Evolutionary conservation across 2,329 filamentous ascomycete genomes (phyloP).

Genomic region (Pseudogymnoascus sp.): DNA sequence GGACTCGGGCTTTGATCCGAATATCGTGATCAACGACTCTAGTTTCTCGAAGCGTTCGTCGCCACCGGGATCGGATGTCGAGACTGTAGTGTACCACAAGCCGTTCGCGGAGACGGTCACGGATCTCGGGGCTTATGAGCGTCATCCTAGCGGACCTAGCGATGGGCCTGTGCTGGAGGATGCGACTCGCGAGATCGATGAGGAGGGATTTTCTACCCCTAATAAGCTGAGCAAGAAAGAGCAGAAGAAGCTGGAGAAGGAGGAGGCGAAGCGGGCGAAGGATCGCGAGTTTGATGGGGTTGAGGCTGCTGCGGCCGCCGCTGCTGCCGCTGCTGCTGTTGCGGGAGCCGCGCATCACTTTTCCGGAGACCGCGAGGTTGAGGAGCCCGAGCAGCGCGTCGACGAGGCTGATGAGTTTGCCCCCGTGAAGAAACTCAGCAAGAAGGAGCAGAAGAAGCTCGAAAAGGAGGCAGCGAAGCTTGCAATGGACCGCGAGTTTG

Average conservation of each 20-base stretch:
- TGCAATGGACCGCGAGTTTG: constrained; percentile 19
- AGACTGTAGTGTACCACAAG: constrained; percentile 36
- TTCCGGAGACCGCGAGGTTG: constrained; percentile 4
- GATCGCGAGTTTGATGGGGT: constrained; percentile 18
- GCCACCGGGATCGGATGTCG: constrained; percentile 50
- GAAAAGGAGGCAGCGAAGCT: constrained; percentile 33
- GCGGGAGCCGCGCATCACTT: not conserved
- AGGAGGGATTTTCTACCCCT: constrained; percentile 23
- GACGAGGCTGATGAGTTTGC: constrained; percentile 17
- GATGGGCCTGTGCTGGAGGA: constrained; percentile 26
- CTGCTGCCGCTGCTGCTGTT: not conserved
- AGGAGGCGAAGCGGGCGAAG: constrained; percentile 24
- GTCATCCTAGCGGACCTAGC: constrained; percentile 15
- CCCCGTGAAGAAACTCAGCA: constrained; percentile 26
- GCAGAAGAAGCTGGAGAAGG: constrained; percentile 38
- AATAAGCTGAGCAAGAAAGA: constrained; percentile 32
- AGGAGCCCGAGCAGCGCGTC: not conserved
- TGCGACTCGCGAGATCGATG: constrained; percentile 25
- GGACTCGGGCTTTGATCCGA: constrained; percentile 62
- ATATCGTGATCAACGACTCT: constrained; percentile 61
- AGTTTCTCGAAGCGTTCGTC: constrained; percentile 55
- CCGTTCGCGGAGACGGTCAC: constrained; percentile 43
- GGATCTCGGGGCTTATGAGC: constrained; percentile 30
- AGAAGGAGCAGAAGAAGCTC: constrained; percentile 36
- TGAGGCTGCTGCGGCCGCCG: constrained; percentile 6